Base-by-base conservation (phyloP, 805 yeast species). In the Maudiozyma turicensis region DNA sequence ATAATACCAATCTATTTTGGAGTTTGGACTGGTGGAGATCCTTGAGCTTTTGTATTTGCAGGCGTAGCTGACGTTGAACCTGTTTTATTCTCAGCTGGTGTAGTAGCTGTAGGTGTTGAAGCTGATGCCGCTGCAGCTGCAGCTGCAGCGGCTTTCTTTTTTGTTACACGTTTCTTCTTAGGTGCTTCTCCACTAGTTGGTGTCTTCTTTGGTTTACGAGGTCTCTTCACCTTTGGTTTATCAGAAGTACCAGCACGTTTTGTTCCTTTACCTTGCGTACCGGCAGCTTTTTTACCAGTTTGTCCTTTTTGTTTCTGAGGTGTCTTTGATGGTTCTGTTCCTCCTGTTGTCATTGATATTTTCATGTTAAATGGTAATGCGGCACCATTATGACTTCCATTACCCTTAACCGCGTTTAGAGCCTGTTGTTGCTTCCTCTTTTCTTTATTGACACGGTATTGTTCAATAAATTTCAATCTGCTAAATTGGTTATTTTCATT, bases 381-480 rank as follows among this genome's bases (percentile, higher is more conserved):
- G 43, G 44, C 14, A 41, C 29, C 40, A 59, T 56, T 31, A 55
- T 52, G n/a, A 57, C 51, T 38, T 26, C 28, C 32, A 13, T 35
- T 47, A 51, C 53, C 58, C 34, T 59, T 59, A 45, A 49, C 56
- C 46, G 67, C 57, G 42, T 47, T 43, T 9, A 48, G 20, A 8
- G 10, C 73, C 29, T 47, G 47, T 26, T 72, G 73, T 50, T 73
- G 76, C 51, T 73, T 73, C 50, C 73, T 61, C 52, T 77, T 71
- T 50, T 78, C 83, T 58, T 79, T 77, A 61, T 85, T 78, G 44
- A 85, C 73, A 48, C 95, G 73, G 68, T 86, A 80, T 66, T 85
- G 93, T 64, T 91, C 98, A 51, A 91, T 84, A 58, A 90, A 88
- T 54, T 95, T 75, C 46, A 91, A 71, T 54, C 98, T 78, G 74